phyloP scores from a whole-genome alignment of 768 basidiomycete species.

The Xerocomus potaroensis region DNA sequence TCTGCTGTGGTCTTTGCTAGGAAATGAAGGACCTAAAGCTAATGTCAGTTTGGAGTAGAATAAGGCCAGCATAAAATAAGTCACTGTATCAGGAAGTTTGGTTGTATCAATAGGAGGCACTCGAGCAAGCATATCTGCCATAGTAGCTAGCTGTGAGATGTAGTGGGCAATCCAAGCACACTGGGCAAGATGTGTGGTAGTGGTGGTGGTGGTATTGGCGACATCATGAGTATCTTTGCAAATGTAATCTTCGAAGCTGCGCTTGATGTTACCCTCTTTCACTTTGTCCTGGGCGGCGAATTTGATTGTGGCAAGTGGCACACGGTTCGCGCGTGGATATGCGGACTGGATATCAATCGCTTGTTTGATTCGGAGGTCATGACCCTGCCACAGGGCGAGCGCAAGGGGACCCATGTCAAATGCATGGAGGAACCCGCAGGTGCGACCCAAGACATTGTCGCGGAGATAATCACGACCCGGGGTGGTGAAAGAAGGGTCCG shows the following conservation, averaged over 20 bases:
- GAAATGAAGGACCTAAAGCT: constrained; percentile 22
- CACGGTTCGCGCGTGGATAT: constrained; percentile 10
- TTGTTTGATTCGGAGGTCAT: constrained; percentile 32
- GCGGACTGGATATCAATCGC: constrained; percentile 30
- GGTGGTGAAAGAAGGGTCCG: constrained; percentile 14
- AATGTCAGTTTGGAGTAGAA: neutral
- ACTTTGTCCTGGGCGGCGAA: constrained; percentile 8
- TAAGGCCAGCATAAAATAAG: neutral
- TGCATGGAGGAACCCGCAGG: constrained; percentile 26
- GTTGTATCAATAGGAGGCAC: constrained; percentile 27
- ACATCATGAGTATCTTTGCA: constrained; percentile 5
- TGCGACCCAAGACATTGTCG: constrained; percentile 28
- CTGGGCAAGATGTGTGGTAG: constrained; percentile 21
- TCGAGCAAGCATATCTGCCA: constrained; percentile 20
- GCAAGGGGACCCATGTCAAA: constrained; percentile 30
- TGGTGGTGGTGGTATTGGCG: neutral
- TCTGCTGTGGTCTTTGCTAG: constrained; percentile 25
- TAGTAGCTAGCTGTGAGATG: constrained; percentile 18
- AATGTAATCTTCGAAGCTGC: constrained; percentile 6
- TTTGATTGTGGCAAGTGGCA: constrained; percentile 17
- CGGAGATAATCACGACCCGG: constrained; percentile 25
- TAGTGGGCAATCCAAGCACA: constrained; percentile 33
- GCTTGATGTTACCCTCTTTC: constrained; percentile 14
- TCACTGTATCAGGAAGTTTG: constrained; percentile 21
- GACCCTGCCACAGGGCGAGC: constrained; percentile 29